A percentile compares a stretch with the other conserved stretches of the same genome.
Conservation (phyloP, 2,329 filamentous ascomycete genomes). For the Chaetomiaceae sp. region DNA sequence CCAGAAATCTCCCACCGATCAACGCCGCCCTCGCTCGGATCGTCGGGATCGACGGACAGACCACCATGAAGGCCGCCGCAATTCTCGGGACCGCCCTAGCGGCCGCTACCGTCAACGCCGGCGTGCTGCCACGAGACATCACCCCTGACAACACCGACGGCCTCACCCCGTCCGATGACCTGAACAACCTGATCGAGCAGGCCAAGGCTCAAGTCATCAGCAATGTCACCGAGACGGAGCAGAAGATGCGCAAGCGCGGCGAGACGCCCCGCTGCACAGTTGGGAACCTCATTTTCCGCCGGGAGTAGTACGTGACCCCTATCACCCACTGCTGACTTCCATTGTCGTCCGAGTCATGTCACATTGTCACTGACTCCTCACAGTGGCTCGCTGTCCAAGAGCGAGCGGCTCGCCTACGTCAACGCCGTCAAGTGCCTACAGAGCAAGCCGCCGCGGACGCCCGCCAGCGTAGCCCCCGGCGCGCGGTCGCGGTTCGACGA, state of each 20-base stretch:
- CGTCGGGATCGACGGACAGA: neutral
- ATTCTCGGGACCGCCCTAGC: constrained; percentile 19
- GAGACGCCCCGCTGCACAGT: constrained; percentile 25
- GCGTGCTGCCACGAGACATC: constrained; percentile 14
- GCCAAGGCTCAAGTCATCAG: constrained; percentile 22
- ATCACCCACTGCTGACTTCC: too few species aligned
- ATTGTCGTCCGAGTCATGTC: too few species aligned
- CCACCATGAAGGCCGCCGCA: constrained; percentile 16
- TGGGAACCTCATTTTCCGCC: constrained; percentile 27
- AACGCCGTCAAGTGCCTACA: constrained; percentile 21
- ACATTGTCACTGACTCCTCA: constrained; percentile 26
- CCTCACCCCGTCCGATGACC: constrained; percentile 13
- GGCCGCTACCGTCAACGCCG: constrained; percentile 14
- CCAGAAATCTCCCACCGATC: neutral
- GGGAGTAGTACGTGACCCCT: constrained; percentile 33
- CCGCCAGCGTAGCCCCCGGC: constrained; percentile 35
- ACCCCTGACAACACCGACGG: neutral
- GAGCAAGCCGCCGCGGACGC: constrained; percentile 12
- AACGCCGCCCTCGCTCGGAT: neutral
- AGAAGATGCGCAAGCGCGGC: constrained; percentile 22
- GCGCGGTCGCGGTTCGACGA: constrained; percentile 46
- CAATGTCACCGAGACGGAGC: constrained; percentile 20
- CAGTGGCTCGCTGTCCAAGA: constrained; percentile 18
- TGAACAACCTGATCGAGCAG: constrained; percentile 21
- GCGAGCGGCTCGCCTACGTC: constrained; percentile 17